A percentile compares a stretch with the other conserved stretches of the same genome.
phyloP scores from a whole-genome alignment of 257 asterid species.

The Coffea canephora region DNA sequence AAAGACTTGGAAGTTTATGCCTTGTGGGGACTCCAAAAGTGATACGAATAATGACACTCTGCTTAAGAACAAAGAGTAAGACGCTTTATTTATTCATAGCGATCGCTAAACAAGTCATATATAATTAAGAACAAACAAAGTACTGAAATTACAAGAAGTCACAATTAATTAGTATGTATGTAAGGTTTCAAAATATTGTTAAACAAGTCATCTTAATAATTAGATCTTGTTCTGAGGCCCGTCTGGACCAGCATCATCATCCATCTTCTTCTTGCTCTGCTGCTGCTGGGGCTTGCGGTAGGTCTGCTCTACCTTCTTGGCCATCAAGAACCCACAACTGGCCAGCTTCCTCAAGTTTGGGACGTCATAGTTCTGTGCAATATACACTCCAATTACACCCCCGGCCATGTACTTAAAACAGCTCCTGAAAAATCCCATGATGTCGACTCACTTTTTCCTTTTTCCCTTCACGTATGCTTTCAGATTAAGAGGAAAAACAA shows the following conservation, averaged over 20 bases:
- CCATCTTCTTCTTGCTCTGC: background rate
- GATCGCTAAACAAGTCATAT: too few species aligned
- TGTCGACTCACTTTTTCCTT: background rate
- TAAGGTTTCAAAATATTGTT: background rate
- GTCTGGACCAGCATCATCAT: background rate
- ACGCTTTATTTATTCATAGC: too few species aligned
- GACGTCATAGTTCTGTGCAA: background rate
- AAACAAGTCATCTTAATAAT: background rate
- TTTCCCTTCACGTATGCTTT: background rate
- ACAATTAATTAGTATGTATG: background rate
- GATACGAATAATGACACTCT: too few species aligned
- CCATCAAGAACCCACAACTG: background rate
- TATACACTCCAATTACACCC: background rate
- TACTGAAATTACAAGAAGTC: background rate
- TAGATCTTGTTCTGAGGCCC: background rate
- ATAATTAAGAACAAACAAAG: background rate
- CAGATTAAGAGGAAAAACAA: background rate
- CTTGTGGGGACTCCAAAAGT: too few species aligned
- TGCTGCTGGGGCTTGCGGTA: background rate
- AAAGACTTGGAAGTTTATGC: too few species aligned
- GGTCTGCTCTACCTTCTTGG: background rate
- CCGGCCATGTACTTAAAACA: background rate
- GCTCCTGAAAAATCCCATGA: background rate
- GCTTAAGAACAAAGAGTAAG: too few species aligned
- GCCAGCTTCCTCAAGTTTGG: conserved; percentile 1